Evolutionary conservation across 768 basidiomycete genomes (phyloP).

Genomic region (Trametopsis cervina): DNA sequence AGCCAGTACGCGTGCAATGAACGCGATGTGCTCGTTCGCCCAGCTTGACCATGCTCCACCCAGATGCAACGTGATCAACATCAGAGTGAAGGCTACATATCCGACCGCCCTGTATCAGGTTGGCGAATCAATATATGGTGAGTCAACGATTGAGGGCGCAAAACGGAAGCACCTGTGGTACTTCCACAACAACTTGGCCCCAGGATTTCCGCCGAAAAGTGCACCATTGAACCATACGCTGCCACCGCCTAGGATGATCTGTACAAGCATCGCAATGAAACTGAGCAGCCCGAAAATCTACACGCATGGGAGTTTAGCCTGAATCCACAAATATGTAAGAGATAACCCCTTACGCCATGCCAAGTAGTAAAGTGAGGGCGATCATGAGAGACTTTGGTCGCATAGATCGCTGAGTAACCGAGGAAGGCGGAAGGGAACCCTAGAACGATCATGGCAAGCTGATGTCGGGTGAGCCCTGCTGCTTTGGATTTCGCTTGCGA

Average conservation of each 20-base stretch:
- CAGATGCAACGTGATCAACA: constrained; percentile 58
- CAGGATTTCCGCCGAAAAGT: constrained; percentile 62
- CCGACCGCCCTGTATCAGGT: constrained; percentile 52
- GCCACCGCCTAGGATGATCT: constrained; percentile 59
- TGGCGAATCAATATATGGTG: not conserved
- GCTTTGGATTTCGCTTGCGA: constrained; percentile 58
- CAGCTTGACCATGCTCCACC: constrained; percentile 69
- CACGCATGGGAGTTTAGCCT: too few relatives aligned
- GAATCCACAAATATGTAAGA: too few relatives aligned
- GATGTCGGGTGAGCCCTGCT: constrained; percentile 64
- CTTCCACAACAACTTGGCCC: constrained; percentile 76
- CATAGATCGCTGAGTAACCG: constrained; percentile 56
- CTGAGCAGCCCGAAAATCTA: constrained; percentile 61
- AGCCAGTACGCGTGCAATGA: constrained; percentile 38
- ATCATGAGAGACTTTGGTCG: constrained; percentile 48
- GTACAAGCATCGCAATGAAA: constrained; percentile 55
- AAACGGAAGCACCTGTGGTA: constrained; percentile 62
- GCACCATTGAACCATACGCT: constrained; percentile 72
- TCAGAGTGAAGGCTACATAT: constrained; percentile 55
- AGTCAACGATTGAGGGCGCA: not conserved
- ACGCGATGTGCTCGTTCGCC: constrained; percentile 33
- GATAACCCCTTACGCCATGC: constrained; percentile 77
- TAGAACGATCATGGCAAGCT: constrained; percentile 47
- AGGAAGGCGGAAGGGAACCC: constrained; percentile 52
- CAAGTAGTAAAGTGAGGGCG: constrained; percentile 60